phyloP scores from a whole-genome alignment of 139 green algal species.

The Axilococcus clingmanii region DNA sequence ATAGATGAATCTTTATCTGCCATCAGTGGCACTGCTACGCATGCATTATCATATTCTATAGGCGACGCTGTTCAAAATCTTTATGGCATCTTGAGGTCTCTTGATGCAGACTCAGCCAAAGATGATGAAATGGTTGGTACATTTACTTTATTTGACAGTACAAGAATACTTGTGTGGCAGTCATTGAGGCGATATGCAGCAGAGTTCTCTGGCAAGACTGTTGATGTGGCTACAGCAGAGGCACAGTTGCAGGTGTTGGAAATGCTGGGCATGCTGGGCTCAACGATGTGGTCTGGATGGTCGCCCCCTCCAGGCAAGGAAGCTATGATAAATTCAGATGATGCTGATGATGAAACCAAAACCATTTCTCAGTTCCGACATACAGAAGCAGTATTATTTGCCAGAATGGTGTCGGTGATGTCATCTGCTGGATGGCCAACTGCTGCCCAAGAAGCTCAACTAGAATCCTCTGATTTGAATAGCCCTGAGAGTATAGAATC shows the following conservation, averaged over 20 bases:
- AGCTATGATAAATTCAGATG: background rate
- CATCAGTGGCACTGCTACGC: background rate
- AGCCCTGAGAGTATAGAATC: background rate
- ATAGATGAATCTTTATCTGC: background rate
- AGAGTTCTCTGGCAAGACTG: background rate
- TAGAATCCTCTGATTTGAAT: constrained; percentile 11
- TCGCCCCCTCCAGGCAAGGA: background rate
- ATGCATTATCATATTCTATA: too few species aligned
- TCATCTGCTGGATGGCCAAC: constrained; percentile 1
- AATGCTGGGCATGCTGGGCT: constrained; percentile 17
- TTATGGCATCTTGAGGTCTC: constrained; percentile 13
- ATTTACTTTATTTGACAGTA: background rate
- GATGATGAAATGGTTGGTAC: background rate
- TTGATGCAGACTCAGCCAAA: background rate
- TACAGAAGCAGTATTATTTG: too few species aligned
- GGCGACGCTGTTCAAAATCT: constrained; percentile 23
- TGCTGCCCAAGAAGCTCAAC: background rate
- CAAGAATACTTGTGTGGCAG: constrained; percentile 8
- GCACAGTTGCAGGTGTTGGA: constrained; percentile 16
- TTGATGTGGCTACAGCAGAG: background rate
- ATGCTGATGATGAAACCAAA: background rate
- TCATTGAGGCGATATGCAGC: constrained; percentile 4
- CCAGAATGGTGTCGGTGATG: background rate
- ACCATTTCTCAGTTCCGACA: too few species aligned
- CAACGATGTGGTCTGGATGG: constrained; percentile 16